Evolutionary conservation across 2,329 filamentous ascomycete genomes (phyloP), one percentile per base, ranked within the genome.

Genomic region (Fusarium pilosicola): DNA sequence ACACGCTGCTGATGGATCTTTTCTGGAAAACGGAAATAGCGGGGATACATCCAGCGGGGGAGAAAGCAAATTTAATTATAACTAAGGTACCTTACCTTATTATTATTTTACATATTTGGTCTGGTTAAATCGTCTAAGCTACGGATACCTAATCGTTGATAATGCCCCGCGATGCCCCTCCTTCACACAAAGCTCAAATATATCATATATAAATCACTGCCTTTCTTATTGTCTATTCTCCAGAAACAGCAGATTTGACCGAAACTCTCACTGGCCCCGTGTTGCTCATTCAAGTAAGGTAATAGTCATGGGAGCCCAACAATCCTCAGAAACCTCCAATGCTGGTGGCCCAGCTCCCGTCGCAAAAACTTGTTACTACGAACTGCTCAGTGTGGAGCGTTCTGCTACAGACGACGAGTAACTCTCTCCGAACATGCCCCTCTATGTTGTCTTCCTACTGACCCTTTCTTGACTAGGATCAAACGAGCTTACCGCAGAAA

Each of bases 401-500:
- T 86, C 88, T 70, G 95, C 94, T 39, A 91, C 91, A 11, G 93
- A 95, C 49, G 93, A 97, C 63, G 95, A 98, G 92, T 95, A 83
- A 46, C 18, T 34, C 24, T 30, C 24, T 80, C 88, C 14, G 12
- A 17, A 41, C 76, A 26, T 42, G 10, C 32, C 44, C 41, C 36
- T 42, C 30, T 10, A 15, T 10, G 3, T 18, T 15, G 5, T 22
- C 39, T 28, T 63, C 46, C 30, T 42, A 18, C 26, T 69, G 28
- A 61, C 36, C 15, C 28, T n/a, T 18, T 4, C 12, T 41, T 68
- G 7, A 36, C 17, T 55, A 96, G 93, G 73, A 95, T 99, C 79
- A 97, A 97, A 79, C 97, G 94, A 79, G 95, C 95, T 20, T 99
- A 99, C 83, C 91, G 94, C 73, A 91, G 86, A 70, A 98, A 96